Conservation (phyloP, 805 yeast species). For the Kuraishia piskuri region DNA sequence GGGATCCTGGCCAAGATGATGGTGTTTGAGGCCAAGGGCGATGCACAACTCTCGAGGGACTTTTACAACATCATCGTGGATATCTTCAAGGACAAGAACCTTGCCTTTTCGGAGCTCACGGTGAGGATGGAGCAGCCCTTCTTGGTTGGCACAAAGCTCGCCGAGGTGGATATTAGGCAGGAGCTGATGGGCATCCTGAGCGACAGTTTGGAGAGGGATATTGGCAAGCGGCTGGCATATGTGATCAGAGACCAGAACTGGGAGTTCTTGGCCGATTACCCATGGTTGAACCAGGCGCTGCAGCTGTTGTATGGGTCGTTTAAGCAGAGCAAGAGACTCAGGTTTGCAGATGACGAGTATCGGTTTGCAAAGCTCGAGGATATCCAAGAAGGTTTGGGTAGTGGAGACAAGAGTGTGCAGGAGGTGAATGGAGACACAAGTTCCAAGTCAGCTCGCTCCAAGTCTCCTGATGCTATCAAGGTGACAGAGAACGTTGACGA, state of each 20-base stretch:
- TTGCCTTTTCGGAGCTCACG: constrained; percentile 80
- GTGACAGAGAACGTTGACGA: constrained; percentile 8
- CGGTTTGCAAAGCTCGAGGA: constrained; percentile 44
- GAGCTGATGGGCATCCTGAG: constrained; percentile 74
- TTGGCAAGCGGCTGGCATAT: constrained; percentile 73
- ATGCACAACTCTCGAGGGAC: constrained; percentile 63
- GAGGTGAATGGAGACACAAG: background rate
- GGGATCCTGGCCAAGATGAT: constrained; percentile 90
- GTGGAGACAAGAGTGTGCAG: background rate
- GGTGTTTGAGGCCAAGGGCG: constrained; percentile 84
- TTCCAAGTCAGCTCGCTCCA: no score
- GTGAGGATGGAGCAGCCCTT: constrained; percentile 96
- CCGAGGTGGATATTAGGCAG: constrained; percentile 65
- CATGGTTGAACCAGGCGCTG: constrained; percentile 91
- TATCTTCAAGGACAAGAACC: constrained; percentile 71
- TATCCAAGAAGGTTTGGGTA: constrained; percentile 25
- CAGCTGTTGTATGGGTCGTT: constrained; percentile 79
- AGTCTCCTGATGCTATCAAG: background rate
- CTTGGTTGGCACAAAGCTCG: constrained; percentile 82
- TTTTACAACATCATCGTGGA: constrained; percentile 84
- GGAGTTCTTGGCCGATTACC: constrained; percentile 89
- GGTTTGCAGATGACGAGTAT: constrained; percentile 38
- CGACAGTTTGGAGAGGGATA: constrained; percentile 67
- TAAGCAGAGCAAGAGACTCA: constrained; percentile 38
- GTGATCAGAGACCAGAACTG: constrained; percentile 94